Evolutionary conservation across 2,329 filamentous ascomycete genomes (phyloP), one percentile per base, ranked within the genome.

Genomic region (Ceratocystis huliohia): DNA sequence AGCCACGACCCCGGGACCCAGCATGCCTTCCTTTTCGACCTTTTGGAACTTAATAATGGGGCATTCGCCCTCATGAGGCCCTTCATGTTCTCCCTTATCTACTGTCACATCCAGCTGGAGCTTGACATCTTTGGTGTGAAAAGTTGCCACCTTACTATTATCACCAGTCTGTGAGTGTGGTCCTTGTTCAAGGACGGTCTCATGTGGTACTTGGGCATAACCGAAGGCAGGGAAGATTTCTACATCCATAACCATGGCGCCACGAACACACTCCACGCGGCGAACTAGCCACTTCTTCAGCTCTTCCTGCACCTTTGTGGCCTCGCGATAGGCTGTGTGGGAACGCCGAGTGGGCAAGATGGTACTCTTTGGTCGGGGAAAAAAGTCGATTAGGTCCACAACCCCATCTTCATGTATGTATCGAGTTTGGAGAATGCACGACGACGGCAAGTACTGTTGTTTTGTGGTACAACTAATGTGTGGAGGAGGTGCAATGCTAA

Each of bases 391-490:
- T 37, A 91, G 73, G 66, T 88, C 87, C 10, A 88, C 82, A 0
- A 90, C 88, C 0, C 88, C 88, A 66, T 88, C 83, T 70, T 91
- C 88, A 69, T 87, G 83, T 69, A 90, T 87, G 73, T 88, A 91
- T n/a, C 88, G 81, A 1, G 88, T 91, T 73, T 90, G 86, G 1
- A 91, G 78, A 68, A 91, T 86, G 71, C 88, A 90, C 61, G 86
- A 87, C 8, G 85, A 88, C 0, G 88, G 87, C 1, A 91, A 79
- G 71, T 91, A 91, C 72, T 88, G 85, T 75, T 91, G 88, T 74
- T 91, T 91, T 45, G 84, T 89, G 2, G 87, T 89, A 71, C 80
- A 85, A 5, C 76, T 76, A 30, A 81, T 73, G 8, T 78, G 74
- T 1, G 76, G 70, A 1, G 80, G 79, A 25, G 84, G 81, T n/a